Percentiles rank a stretch among this genome's conserved stretches.
Evolutionary conservation across 805 yeast species (phyloP).

Genomic region (Hemisphaericaspora nanyangensis): DNA sequence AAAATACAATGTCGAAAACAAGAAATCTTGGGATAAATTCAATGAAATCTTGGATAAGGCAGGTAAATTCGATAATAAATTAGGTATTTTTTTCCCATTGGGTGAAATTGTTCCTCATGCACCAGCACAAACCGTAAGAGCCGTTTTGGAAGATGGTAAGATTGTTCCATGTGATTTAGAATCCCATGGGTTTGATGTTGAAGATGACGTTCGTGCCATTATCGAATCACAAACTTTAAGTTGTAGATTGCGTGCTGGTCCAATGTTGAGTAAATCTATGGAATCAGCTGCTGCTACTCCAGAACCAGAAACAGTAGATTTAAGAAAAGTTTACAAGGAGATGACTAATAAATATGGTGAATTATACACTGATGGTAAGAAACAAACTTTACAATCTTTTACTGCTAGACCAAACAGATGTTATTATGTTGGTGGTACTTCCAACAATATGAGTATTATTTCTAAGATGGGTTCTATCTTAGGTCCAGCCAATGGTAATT

Average conservation of each 20-base stretch:
- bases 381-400: conserved; percentile 41
- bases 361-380: conserved; percentile 47
- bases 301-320: conserved; percentile 7
- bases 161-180: conserved; percentile 20
- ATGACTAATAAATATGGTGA: conserved; percentile 34
- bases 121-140: conserved; percentile 57
- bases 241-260: conserved; percentile 76
- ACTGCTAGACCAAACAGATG: conserved; percentile 61
- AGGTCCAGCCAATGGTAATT: conserved; percentile 64
- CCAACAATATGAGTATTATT: conserved; percentile 67
- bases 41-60: conserved; percentile 47
- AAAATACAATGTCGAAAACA: conserved; percentile 27
- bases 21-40: conserved; percentile 57
- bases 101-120: conserved; percentile 92
- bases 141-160: conserved; percentile 31
- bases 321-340: conserved; percentile 21
- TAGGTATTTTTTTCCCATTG: conserved; percentile 82
- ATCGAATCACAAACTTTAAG: conserved; percentile 86
- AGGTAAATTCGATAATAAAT: conserved; percentile 35
- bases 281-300: conserved; percentile 11
- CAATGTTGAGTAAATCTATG: conserved; percentile 51
- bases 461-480: conserved; percentile 65
- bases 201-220: conserved; percentile 68
- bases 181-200: conserved; percentile 40
- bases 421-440: conserved; percentile 86